These are phyloP conservation scores for Naganishia liquefaciens DNA, from an alignment of 1,284 basidiomycete species.

Conservation along the genomic window DNA sequence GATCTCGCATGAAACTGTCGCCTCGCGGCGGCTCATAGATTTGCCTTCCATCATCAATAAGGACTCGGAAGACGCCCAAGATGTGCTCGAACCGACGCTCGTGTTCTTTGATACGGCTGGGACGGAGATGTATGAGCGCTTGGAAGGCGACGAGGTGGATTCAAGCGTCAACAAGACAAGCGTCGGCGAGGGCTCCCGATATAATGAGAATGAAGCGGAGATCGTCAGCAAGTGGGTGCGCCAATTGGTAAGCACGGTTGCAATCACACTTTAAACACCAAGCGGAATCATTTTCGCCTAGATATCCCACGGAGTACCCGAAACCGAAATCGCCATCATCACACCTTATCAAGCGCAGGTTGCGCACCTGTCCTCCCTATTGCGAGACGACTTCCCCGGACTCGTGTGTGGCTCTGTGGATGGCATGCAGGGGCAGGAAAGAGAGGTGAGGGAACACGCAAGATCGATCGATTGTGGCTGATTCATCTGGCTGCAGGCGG, in stretches of 20 bases:
- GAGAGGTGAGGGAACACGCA: slow-evolving; percentile 43
- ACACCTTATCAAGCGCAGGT: slow-evolving; percentile 96
- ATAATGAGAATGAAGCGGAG: slow-evolving; percentile 89
- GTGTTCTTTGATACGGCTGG: slow-evolving; percentile 94
- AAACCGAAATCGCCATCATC: slow-evolving; percentile 81
- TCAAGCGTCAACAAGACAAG: slow-evolving; percentile 46
- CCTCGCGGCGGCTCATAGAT: slow-evolving; percentile 69
- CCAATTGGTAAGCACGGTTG: slow-evolving; percentile 62
- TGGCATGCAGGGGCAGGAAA: slow-evolving; percentile 87
- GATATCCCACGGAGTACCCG: slow-evolving; percentile 68
- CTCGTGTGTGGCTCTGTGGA: slow-evolving; percentile 89
- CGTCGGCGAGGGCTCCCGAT: slow-evolving; percentile 76
- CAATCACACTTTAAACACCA: not conserved
- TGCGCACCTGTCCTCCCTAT: slow-evolving; percentile 68
- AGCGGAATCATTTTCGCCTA: slow-evolving; percentile 43
- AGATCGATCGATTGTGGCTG: not conserved
- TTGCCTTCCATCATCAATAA: slow-evolving; percentile 60
- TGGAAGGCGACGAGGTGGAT: slow-evolving; percentile 56
- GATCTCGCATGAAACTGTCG: slow-evolving; percentile 70
- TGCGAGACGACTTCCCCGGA: slow-evolving; percentile 69
- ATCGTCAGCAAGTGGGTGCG: slow-evolving; percentile 80
- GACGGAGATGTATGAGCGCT: slow-evolving; percentile 82
- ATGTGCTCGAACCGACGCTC: slow-evolving; percentile 71
- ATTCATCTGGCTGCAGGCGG: slow-evolving; percentile 61
- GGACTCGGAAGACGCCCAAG: slow-evolving; percentile 63